phyloP scores from a whole-genome alignment of 2,329 filamentous ascomycete genomes.

The Fusarium temperatum region DNA sequence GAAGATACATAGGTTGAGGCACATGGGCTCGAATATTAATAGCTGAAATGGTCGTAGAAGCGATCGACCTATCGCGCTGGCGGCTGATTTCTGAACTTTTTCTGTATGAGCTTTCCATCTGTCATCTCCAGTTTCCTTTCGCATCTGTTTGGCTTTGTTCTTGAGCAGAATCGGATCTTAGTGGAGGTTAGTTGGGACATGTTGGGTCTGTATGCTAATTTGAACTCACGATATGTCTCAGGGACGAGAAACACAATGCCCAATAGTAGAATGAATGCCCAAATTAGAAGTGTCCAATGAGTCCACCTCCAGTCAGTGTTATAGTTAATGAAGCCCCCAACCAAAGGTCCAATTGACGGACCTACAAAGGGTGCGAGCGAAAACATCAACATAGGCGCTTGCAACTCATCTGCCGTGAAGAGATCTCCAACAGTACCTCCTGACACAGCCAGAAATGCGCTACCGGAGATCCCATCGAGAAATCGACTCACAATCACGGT shows the following conservation, averaged over 20 bases:
- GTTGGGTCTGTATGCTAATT: background rate
- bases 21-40: constrained; percentile 85
- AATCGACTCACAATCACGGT: constrained; percentile 84
- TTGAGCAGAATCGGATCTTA: constrained; percentile 74
- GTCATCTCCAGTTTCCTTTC: constrained; percentile 80
- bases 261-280: constrained; percentile 72
- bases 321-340: constrained; percentile 86
- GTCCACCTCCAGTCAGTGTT: constrained; percentile 81
- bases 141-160: constrained; percentile 74
- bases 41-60: constrained; percentile 80
- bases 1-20: constrained; percentile 80
- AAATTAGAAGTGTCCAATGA: constrained; percentile 86
- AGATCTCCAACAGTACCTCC: constrained; percentile 88
- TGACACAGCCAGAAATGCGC: constrained; percentile 75
- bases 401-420: constrained; percentile 74
- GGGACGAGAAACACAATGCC: constrained; percentile 78
- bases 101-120: constrained; percentile 83
- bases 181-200: constrained; percentile 1
- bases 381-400: constrained; percentile 85
- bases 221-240: constrained; percentile 78
- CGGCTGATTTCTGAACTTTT: constrained; percentile 73
- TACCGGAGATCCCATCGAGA: constrained; percentile 76
- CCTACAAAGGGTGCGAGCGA: constrained; percentile 72
- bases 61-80: constrained; percentile 65
- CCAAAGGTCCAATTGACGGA: constrained; percentile 65